Evolutionary conservation across 495 filamentous ascomycete species (phyloP).

Genomic region (Trichoderma erinaceum): DNA sequence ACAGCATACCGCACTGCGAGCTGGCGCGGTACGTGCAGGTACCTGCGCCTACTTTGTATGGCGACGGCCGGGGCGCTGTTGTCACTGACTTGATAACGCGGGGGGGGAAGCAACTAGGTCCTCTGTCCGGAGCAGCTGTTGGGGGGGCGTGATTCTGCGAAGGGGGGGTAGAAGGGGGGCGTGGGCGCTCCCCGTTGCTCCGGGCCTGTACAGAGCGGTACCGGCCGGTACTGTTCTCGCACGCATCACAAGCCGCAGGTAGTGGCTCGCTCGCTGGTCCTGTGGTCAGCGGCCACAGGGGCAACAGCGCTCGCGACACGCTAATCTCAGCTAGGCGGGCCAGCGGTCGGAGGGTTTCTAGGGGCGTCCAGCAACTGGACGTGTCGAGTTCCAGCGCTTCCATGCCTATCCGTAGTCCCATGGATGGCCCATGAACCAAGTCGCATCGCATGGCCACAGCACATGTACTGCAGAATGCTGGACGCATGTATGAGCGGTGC

Average conservation of each 20-base stretch:
- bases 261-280: not conserved
- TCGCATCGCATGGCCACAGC: too few species aligned
- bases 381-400: not conserved
- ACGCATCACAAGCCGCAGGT: not conserved
- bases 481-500: too few species aligned
- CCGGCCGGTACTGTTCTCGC: not conserved
- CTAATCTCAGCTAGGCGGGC: slow-evolving; percentile 7
- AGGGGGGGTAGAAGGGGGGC: not conserved
- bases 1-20: slow-evolving; percentile 1
- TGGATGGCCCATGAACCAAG: too few species aligned
- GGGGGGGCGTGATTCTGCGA: slow-evolving; percentile 3
- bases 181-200: not conserved
- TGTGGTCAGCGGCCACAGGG: slow-evolving; percentile 14
- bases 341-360: not conserved
- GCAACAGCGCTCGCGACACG: not conserved
- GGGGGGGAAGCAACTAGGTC: not conserved
- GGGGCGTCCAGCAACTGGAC: not conserved
- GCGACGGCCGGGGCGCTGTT: not conserved
- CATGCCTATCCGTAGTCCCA: not conserved
- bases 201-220: not conserved
- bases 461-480: too few species aligned
- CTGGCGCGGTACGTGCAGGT: not conserved
- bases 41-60: not conserved
- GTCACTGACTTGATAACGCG: slow-evolving; percentile 12
- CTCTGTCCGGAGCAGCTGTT: not conserved